Evolutionary conservation across 1,284 basidiomycete genomes (phyloP).

Genomic region (Erythrobasidium hasegawianum): DNA sequence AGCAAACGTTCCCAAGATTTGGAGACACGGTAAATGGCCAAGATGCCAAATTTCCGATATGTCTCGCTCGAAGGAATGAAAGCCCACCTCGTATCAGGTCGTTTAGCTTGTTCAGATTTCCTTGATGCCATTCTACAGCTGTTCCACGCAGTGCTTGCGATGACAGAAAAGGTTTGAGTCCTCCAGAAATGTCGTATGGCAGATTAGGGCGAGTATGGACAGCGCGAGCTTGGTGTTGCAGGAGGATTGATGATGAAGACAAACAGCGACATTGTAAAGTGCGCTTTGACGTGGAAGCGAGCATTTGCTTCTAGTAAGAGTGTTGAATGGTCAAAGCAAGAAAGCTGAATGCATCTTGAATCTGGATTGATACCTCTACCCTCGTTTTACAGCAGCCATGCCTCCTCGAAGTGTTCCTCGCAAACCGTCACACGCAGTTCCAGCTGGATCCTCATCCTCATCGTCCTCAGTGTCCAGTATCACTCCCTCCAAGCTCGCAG

Average conservation of each 20-base stretch:
- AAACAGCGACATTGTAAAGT: not conserved
- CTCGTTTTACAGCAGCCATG: too few relatives aligned
- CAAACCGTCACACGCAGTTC: constrained; percentile 24
- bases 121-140: constrained; percentile 75
- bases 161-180: constrained; percentile 69
- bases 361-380: too few relatives aligned
- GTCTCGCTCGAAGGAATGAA: not conserved
- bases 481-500: constrained; percentile 6
- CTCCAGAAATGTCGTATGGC: constrained; percentile 62
- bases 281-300: constrained; percentile 2
- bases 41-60: not conserved
- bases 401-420: constrained; percentile 25
- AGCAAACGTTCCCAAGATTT: not conserved
- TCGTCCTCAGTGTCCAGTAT: not conserved
- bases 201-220: constrained; percentile 59
- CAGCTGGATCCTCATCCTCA: not conserved
- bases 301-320: not conserved
- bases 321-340: not conserved
- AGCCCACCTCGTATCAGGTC: constrained; percentile 65
- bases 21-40: too few relatives aligned
- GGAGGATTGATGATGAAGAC: too few relatives aligned
- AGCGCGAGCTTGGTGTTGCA: constrained; percentile 8
- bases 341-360: too few relatives aligned
- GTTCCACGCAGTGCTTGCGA: constrained; percentile 63
- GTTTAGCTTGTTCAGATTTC: constrained; percentile 68